Base-by-base conservation (phyloP, 352 stramenopile genomes). In the Phytophthora agathidicida region DNA sequence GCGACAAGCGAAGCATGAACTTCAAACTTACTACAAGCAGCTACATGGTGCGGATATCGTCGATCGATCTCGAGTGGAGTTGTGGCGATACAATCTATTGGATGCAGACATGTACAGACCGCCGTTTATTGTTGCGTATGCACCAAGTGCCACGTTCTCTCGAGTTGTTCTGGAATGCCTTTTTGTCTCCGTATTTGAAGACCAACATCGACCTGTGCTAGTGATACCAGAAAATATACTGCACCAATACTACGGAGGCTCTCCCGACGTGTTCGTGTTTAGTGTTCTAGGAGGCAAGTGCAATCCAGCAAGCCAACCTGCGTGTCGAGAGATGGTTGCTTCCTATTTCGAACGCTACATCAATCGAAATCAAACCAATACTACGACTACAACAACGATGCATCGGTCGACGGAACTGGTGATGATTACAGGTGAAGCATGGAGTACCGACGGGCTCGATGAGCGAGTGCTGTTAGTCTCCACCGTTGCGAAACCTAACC, bases 351-450 rank as follows among this genome's bases (percentile, higher is more conserved):
- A 22, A 11, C 33, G 33, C 33, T 41, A 22, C 10, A 9, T 23
- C 22, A 7, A 5, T 10, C 10, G 1, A 23, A 41, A 41, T 41
- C n/a, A n/a, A n/a, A n/a, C n/a, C n/a, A n/a, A n/a, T n/a, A n/a
- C n/a, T n/a, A n/a, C n/a, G n/a, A n/a, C n/a, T n/a, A n/a, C n/a
- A n/a, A n/a, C n/a, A n/a, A n/a, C n/a, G n/a, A n/a, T n/a, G n/a
- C n/a, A n/a, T n/a, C n/a, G n/a, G n/a, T 23, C 33, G 7, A 41
- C 14, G 20, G n/a, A 20, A 23, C 17, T 69, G 8, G 20, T 72
- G 3, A 64, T 77, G 63, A 37, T 77, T n/a, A 51, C 56, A 5
- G 55, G 71, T 20, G 68, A 77, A 23, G 35, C 56, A 5, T 77
- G 68, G 67, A 30, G 28, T n/a, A 41, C 59, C 7, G 31, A 55